Base-by-base conservation (phyloP, 2,329 filamentous ascomycete genomes). In the Xylariaceae sp. region DNA sequence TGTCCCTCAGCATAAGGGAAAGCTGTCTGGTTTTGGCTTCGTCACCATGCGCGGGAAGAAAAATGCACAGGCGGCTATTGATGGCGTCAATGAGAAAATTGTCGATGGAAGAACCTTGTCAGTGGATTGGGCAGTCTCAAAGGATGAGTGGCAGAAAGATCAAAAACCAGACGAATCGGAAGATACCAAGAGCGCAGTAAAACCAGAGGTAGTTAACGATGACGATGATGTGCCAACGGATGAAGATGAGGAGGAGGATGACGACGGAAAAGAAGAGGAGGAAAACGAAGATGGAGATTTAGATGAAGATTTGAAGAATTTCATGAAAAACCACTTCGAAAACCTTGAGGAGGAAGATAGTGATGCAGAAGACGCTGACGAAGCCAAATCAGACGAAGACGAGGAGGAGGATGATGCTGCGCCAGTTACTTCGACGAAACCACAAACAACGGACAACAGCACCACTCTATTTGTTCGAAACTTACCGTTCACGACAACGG, bases 51-150 rank as follows among this genome's bases (percentile, higher is more conserved):
- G 93, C 58, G 92, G 93, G 37, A 87, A 83, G 69, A 94, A 92
- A 76, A 96, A 98, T 74, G 94, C 95, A 0, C 91, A 98, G 74
- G 92, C 87, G 72, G 95, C 95, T 2, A 81, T 99, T 55, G 86
- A 89, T 57, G 86, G 82, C 19, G 80, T 98, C 65, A 99, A 98
- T 74, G 95, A 94, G 56, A 97, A 91, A 72, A 86, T 90, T 60
- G 82, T 99, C 17, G 93, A 96, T 72, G 95, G 93, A 2, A 85
- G 95, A 67, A 89, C 88, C 7, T 75, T 99, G 59, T 95, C 94
- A 24, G 95, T 99, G 6, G 95, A 99, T 76, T 99, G 92, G 91
- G 94, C 96, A 28, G 92, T 98, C 3, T 92, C 97, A 59, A 96
- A 96, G 77, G 83, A 88, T 37, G 87, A 88, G 6, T 99, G 92